phyloP scores from a whole-genome alignment of 305 asterid genomes.

The Andrographis paniculata region DNA sequence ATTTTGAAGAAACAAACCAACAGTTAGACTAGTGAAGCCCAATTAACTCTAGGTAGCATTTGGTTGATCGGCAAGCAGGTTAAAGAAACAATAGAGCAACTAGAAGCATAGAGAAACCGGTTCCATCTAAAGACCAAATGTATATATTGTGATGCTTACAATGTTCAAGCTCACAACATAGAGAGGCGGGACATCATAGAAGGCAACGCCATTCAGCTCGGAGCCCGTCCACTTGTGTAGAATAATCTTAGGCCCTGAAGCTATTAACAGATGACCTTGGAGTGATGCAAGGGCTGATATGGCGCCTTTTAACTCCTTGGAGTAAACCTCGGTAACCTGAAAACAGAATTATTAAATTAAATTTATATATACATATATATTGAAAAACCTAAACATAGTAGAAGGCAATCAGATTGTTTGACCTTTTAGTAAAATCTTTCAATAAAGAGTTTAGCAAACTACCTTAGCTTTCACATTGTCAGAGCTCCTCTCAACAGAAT shows the following conservation, averaged over 20 bases:
- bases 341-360: conserved; percentile 18
- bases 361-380: too few species aligned
- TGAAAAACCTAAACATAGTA: conserved; percentile 11
- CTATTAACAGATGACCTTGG: conserved; percentile 88
- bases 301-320: conserved; percentile 98
- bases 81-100: neutral
- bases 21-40: neutral
- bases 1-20: neutral
- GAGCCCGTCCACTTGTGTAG: conserved; percentile 97
- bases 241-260: conserved; percentile 92
- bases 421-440: conserved; percentile 3
- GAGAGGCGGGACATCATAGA: conserved; percentile 90
- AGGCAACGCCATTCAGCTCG: conserved; percentile 84
- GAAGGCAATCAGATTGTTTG: conserved; percentile 4
- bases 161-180: conserved; percentile 96
- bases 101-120: conserved; percentile 1
- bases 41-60: too few species aligned
- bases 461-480: conserved; percentile 65
- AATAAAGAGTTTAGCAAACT: conserved; percentile 20
- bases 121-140: conserved; percentile 12
- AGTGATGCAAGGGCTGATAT: conserved; percentile 97
- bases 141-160: conserved; percentile 37
- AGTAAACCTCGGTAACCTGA: conserved; percentile 80
- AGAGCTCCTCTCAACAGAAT: conserved; percentile 59
- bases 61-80: too few species aligned